Conservation (phyloP, 108 stramenopile genomes). For the Nitzschia sp. region DNA sequence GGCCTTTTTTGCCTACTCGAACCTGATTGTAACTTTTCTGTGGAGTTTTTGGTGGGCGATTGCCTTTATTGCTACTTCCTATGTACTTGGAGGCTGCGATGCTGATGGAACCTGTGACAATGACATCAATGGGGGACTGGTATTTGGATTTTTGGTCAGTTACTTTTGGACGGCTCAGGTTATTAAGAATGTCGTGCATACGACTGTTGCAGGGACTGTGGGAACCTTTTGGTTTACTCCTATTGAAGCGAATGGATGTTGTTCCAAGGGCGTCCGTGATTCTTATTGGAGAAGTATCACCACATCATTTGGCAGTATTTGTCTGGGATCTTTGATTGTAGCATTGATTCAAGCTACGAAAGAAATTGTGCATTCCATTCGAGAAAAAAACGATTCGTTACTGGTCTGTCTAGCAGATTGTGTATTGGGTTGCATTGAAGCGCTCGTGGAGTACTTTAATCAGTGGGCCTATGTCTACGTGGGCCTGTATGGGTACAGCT, state of each 20-base stretch:
- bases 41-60: conserved; percentile 69
- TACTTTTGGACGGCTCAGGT: conserved; percentile 83
- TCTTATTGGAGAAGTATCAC: conserved; percentile 63
- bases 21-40: conserved; percentile 48
- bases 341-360: conserved; percentile 73
- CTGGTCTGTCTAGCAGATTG: conserved; percentile 69
- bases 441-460: conserved; percentile 76
- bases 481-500: conserved; percentile 72
- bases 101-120: conserved; percentile 53
- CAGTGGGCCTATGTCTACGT: conserved; percentile 84
- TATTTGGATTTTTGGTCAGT: conserved; percentile 71
- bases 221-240: conserved; percentile 91
- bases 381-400: conserved; percentile 53
- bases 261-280: conserved; percentile 60
- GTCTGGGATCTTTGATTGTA: conserved; percentile 77
- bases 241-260: conserved; percentile 55
- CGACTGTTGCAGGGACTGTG: conserved; percentile 81
- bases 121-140: conserved; percentile 27
- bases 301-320: conserved; percentile 82
- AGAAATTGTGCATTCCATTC: conserved; percentile 52
- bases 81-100: conserved; percentile 49
- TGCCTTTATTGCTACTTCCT: conserved; percentile 52
- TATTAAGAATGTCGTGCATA: conserved; percentile 81
- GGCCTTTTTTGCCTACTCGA: conserved; percentile 57
- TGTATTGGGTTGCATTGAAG: conserved; percentile 61